phyloP scores from a whole-genome alignment of 140 eudicot genomes.

The Stevia rebaudiana region DNA sequence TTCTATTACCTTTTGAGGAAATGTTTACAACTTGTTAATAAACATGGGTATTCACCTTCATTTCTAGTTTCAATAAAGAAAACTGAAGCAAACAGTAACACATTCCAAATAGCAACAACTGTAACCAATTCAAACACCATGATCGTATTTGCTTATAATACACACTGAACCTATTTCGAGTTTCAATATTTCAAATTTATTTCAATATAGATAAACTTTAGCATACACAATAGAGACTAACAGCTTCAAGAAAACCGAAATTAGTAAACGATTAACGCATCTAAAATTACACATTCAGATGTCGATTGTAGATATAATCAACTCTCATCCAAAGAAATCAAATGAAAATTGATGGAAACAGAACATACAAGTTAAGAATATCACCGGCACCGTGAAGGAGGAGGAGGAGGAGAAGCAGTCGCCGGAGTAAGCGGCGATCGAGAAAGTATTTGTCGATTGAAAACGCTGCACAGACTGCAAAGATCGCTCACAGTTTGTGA shows the following conservation, averaged over 20 bases:
- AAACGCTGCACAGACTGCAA: neutral
- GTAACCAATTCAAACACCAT: neutral
- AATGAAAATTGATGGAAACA: neutral
- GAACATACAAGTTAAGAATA: conserved; percentile 1
- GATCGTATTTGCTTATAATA: neutral
- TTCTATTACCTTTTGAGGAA: neutral
- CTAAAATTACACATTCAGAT: neutral
- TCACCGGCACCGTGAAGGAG: conserved; percentile 4
- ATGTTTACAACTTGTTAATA: neutral
- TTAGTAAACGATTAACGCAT: neutral
- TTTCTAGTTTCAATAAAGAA: neutral
- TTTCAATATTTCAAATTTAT: neutral
- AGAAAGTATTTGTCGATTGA: neutral
- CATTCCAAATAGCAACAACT: neutral
- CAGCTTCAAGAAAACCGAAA: neutral
- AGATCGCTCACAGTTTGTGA: neutral
- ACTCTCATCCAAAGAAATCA: neutral
- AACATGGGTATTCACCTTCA: neutral
- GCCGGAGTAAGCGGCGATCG: conserved; percentile 16
- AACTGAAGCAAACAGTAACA: neutral
- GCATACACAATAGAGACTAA: neutral
- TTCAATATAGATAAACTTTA: neutral
- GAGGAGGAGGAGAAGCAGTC: neutral
- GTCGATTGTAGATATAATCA: neutral
- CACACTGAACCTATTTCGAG: neutral